Percentiles rank a stretch among this genome's conserved stretches.
Evolutionary conservation across 768 basidiomycete genomes (phyloP).

Genomic region (Mrakia blollopis): DNA sequence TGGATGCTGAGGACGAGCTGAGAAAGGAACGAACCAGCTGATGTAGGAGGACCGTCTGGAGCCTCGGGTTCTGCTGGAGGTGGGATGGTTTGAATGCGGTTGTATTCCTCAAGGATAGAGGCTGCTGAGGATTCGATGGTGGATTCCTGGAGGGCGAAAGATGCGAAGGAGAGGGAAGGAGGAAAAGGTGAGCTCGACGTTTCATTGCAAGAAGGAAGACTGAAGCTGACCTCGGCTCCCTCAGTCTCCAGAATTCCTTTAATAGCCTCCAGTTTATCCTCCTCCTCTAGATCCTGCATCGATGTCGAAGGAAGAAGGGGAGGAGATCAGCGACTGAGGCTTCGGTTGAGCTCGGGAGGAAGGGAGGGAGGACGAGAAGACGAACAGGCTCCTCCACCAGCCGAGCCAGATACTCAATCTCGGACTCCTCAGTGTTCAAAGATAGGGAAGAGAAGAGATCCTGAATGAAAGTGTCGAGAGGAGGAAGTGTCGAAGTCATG

Average conservation of each 20-base stretch:
- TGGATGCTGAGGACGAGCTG: background rate
- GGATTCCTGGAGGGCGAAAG: background rate
- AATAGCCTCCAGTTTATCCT: slow-evolving; percentile 33
- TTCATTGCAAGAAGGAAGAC: background rate
- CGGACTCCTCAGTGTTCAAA: slow-evolving; percentile 7
- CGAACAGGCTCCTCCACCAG: slow-evolving; percentile 29
- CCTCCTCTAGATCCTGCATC: slow-evolving; percentile 29
- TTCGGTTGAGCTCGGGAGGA: background rate
- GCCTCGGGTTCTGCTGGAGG: slow-evolving; percentile 15
- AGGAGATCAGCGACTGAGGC: background rate
- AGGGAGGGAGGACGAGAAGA: background rate
- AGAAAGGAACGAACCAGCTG: slow-evolving; percentile 9
- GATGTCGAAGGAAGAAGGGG: background rate
- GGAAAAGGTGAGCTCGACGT: slow-evolving; percentile 9
- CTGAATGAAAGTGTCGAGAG: slow-evolving; percentile 25
- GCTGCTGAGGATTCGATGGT: slow-evolving; percentile 6
- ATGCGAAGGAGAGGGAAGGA: background rate
- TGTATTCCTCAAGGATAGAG: slow-evolving; percentile 23
- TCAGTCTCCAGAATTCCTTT: slow-evolving; percentile 27
- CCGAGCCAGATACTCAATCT: slow-evolving; percentile 27
- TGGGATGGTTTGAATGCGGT: slow-evolving; percentile 5
- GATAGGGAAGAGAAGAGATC: background rate
- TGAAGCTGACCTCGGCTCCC: slow-evolving; percentile 22
- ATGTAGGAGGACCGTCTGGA: slow-evolving; percentile 11
- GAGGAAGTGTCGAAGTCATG: slow-evolving; percentile 1